Evolutionary conservation across 2,329 filamentous ascomycete genomes (phyloP), one percentile per base, ranked within the genome.

Genomic region (Emericellopsis cladophorae): DNA sequence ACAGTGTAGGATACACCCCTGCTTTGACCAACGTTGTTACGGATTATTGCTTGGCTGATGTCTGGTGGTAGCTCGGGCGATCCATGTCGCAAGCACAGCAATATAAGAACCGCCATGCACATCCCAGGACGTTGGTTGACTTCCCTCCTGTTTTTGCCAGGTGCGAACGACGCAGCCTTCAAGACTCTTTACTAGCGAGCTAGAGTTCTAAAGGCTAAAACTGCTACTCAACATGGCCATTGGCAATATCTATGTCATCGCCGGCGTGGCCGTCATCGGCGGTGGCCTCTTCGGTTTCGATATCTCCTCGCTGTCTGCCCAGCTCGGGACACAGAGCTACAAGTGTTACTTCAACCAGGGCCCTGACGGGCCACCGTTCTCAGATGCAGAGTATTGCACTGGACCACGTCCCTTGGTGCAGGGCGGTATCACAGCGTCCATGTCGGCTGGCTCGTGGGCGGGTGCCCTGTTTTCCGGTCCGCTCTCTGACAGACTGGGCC

Each of bases 231-330:
- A 32, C 38, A 56, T 56, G 54, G 22, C 48, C 11, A 54, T 56
- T 40, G 55, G 54, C 46, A 60, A 60, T 46, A 53, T 58, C 39
- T 60, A 60, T 47, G 55, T 58, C 36, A 58, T 60, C 42, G 54
- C 57, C 37, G 52, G 50, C 46, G 53, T 57, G 44, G 47, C 57
- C 47, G 62, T 62, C 46, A 55, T 62, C 22, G 61, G 61, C 44
- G 61, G 61, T 44, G 59, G 56, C 47, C 55, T 64, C 39, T 73
- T 73, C 49, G 69, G 68, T 45, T 76, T 76, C 51, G 72, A 75
- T 47, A 75, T 76, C 44, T 68, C 67, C 29, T 74, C 71, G 42
- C 71, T 76, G 60, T 70, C 68, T 4, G 73, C 71, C 43, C 54
- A 56, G 49, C 46, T 55, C 21, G 53, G 54, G 36, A 55, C 57